A percentile compares a stretch with the other conserved stretches of the same genome.
Conservation (phyloP, 2,329 filamentous ascomycete genomes). For the Incumbomyces delicatus region DNA sequence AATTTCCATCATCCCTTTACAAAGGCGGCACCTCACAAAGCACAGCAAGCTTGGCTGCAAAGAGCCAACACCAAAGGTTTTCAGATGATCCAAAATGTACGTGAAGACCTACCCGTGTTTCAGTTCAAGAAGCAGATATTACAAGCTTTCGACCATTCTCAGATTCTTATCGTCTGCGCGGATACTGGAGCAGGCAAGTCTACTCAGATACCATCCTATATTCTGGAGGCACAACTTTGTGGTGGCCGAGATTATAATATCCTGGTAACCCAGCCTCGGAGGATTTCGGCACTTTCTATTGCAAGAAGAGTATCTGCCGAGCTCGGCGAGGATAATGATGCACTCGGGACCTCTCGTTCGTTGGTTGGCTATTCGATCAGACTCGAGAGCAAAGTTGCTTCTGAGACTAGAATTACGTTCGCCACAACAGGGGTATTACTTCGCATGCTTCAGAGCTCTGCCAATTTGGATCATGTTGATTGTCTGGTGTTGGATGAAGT, state of each 20-base stretch:
- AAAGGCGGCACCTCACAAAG: conserved; percentile 5
- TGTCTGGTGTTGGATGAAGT: conserved; percentile 96
- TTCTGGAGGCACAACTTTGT: conserved; percentile 78
- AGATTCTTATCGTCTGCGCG: conserved; percentile 87
- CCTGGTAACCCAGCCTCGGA: conserved; percentile 87
- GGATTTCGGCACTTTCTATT: conserved; percentile 92
- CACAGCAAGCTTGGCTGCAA: conserved; percentile 12
- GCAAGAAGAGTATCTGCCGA: conserved; percentile 91
- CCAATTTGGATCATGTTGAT: conserved; percentile 78
- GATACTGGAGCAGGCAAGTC: conserved; percentile 97
- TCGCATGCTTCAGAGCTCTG: conserved; percentile 86
- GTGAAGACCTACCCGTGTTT: conserved; percentile 84
- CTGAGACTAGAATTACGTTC: conserved; percentile 76
- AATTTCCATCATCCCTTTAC: neutral
- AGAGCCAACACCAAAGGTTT: conserved; percentile 36
- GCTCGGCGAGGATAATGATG: conserved; percentile 71
- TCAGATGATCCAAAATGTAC: conserved; percentile 66
- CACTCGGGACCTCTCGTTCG: conserved; percentile 72
- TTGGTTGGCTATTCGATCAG: conserved; percentile 91
- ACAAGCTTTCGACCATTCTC: conserved; percentile 63
- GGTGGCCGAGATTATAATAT: conserved; percentile 78
- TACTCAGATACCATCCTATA: conserved; percentile 90
- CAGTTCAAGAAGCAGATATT: conserved; percentile 70
- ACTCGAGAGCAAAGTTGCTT: conserved; percentile 74
- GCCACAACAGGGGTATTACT: conserved; percentile 85